Conservation (phyloP, 1,284 basidiomycete species). For the Mycosarcoma mackinlayi region DNA sequence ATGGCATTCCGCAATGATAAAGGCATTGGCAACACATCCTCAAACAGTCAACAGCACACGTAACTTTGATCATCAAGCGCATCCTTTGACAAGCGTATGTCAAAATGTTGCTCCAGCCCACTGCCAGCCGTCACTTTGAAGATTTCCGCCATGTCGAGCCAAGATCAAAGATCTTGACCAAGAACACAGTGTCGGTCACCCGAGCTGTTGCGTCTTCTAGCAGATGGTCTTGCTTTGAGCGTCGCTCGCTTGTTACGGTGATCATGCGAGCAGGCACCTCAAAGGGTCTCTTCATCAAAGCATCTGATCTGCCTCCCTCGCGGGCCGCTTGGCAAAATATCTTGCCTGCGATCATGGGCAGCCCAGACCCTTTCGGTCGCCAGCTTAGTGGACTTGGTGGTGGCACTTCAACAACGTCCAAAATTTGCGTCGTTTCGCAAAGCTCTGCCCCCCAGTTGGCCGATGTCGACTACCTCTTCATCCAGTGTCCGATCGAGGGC, state of each 20-base stretch:
- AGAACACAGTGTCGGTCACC: neutral
- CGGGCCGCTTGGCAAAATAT: constrained; percentile 16
- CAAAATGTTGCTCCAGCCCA: constrained; percentile 13
- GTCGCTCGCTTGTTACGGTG: neutral
- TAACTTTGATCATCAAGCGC: no score
- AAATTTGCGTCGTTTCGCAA: constrained; percentile 75
- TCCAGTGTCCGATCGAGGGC: constrained; percentile 55
- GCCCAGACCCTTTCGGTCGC: constrained; percentile 80
- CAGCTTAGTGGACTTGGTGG: constrained; percentile 81
- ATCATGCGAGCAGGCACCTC: constrained; percentile 77
- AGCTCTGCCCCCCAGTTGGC: constrained; percentile 6
- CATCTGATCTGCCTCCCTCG: constrained; percentile 68
- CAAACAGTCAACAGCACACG: no score
- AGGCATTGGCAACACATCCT: no score
- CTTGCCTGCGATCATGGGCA: constrained; percentile 73
- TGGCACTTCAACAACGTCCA: constrained; percentile 80
- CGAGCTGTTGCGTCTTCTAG: neutral
- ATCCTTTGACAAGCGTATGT: neutral
- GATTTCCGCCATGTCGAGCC: constrained; percentile 17
- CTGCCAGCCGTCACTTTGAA: constrained; percentile 5
- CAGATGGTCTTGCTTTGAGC: constrained; percentile 5
- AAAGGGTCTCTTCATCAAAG: constrained; percentile 79
- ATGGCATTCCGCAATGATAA: no score
- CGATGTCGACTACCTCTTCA: constrained; percentile 58
- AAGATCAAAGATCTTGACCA: constrained; percentile 10